phyloP scores from a whole-genome alignment of 306 rosid species.

The Inga leiocalycina region DNA sequence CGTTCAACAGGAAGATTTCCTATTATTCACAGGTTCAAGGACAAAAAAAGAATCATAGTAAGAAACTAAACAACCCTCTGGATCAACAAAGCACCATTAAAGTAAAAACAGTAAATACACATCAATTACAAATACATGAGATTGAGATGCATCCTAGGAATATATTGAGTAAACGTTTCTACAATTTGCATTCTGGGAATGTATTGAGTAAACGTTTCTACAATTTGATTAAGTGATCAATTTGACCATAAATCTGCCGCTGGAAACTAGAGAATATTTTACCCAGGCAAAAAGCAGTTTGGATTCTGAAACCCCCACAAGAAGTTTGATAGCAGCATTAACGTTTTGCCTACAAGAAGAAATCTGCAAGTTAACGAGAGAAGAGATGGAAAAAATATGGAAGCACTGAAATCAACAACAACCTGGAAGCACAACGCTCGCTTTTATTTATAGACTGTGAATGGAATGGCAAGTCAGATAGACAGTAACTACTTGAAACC shows the following conservation, averaged over 20 bases:
- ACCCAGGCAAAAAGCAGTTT: constrained; percentile 90
- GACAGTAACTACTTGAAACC: not conserved
- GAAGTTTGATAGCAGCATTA: constrained; percentile 49
- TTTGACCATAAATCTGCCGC: not conserved
- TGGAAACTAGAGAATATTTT: constrained; percentile 32
- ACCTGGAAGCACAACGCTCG: not conserved
- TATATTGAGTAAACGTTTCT: constrained; percentile 11
- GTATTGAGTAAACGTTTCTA: constrained; percentile 9
- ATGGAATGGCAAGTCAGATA: not conserved
- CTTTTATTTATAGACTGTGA: not conserved
- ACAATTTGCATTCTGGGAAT: not conserved
- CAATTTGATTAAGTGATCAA: constrained; percentile 11
- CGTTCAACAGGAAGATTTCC: constrained; percentile 21
- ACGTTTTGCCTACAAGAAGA: constrained; percentile 62
- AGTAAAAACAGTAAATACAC: not conserved
- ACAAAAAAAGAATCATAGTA: constrained; percentile 24
- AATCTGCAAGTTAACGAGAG: not conserved
- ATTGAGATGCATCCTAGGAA: constrained; percentile 4
- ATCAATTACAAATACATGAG: constrained; percentile 19
- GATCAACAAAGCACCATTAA: constrained; percentile 9
- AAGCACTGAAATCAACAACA: not conserved
- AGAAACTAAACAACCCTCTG: constrained; percentile 9
- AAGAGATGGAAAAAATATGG: not conserved
- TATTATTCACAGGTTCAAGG: constrained; percentile 7
- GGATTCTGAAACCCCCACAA: constrained; percentile 53